Conservation (phyloP, 2,329 filamentous ascomycete species). For the Xylariaceae sp. region DNA sequence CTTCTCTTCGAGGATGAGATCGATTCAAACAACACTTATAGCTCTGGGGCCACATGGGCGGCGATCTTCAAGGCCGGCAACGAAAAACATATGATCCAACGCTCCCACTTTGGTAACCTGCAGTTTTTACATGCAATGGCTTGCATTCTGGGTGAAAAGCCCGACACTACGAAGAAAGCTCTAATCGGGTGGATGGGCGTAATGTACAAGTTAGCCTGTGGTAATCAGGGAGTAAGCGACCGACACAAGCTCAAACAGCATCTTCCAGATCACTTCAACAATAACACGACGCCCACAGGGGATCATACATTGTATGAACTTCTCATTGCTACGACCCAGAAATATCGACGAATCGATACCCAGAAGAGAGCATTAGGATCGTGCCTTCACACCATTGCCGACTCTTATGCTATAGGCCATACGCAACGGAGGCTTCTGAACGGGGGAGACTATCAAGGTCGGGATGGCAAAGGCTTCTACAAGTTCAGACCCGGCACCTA, state of each 20-base stretch:
- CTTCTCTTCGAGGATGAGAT: conserved; percentile 9
- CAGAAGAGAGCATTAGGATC: conserved; percentile 10
- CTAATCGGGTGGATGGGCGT: conserved; percentile 12
- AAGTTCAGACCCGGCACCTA: conserved; percentile 1
- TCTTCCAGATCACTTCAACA: neutral
- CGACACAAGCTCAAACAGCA: neutral
- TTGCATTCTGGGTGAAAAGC: conserved; percentile 4
- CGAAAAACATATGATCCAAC: conserved; percentile 5
- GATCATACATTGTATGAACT: neutral
- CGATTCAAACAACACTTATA: neutral
- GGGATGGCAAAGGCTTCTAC: neutral
- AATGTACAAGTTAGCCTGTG: conserved; percentile 12
- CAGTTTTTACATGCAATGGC: conserved; percentile 14
- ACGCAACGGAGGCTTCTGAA: conserved; percentile 8
- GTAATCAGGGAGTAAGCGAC: conserved; percentile 1
- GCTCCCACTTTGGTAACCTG: conserved; percentile 12
- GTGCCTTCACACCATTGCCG: conserved; percentile 14
- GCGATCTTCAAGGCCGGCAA: neutral
- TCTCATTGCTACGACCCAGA: conserved; percentile 1
- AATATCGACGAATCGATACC: conserved; percentile 2
- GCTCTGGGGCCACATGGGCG: neutral
- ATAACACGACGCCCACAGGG: neutral
- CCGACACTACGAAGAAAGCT: conserved; percentile 4
- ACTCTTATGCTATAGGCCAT: conserved; percentile 16
- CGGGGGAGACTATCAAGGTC: neutral